phyloP scores from a whole-genome alignment of 768 basidiomycete genomes.

The Hypholoma sublateritium region DNA sequence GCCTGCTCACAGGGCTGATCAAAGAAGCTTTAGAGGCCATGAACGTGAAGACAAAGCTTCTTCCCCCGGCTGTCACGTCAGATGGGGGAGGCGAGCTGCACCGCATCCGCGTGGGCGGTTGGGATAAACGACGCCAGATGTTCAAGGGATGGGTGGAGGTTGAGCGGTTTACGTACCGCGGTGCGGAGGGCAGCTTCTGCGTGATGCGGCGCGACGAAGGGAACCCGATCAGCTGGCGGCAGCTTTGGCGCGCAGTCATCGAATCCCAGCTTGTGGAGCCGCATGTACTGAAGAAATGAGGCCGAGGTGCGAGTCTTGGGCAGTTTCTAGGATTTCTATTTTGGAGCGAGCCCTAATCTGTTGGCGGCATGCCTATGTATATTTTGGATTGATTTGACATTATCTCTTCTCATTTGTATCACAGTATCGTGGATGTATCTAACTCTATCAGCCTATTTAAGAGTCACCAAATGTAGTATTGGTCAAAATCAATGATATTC shows the following conservation, averaged over 20 bases:
- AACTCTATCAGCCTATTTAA: not conserved
- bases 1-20: constrained; percentile 51
- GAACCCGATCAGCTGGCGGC: constrained; percentile 76
- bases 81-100: constrained; percentile 21
- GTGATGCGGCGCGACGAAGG: constrained; percentile 75
- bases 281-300: constrained; percentile 48
- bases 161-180: constrained; percentile 55
- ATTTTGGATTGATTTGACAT: not conserved
- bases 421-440: constrained; percentile 3
- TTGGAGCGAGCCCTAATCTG: not conserved
- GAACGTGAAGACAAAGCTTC: constrained; percentile 47
- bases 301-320: not conserved
- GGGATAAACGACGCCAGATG: constrained; percentile 58
- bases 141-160: constrained; percentile 79
- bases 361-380: not conserved
- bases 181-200: constrained; percentile 59
- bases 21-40: constrained; percentile 49
- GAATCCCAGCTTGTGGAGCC: constrained; percentile 50
- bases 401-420: not conserved
- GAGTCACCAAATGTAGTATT: too few species aligned
- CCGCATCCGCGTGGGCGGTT: constrained; percentile 64
- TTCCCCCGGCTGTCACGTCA: constrained; percentile 4
- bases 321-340: not conserved
- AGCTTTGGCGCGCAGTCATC: constrained; percentile 69
- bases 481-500: too few species aligned